phyloP scores from a whole-genome alignment of 768 basidiomycete genomes.

The Boletus patriciae region DNA sequence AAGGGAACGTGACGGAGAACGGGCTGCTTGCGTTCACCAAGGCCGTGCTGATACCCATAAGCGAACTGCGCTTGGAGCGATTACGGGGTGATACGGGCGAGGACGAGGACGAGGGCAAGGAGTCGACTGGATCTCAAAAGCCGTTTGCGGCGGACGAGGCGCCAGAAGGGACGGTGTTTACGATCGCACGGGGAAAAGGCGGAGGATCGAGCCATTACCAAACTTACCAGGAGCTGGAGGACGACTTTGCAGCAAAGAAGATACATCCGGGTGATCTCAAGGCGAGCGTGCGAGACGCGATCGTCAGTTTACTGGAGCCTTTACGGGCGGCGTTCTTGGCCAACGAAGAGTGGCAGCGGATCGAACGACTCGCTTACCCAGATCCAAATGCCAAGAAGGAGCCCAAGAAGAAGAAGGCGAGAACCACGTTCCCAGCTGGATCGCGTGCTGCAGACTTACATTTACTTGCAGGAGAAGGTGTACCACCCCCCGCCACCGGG shows the following conservation, averaged over 20 bases:
- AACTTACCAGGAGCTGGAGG: conserved; percentile 62
- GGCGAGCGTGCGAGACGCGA: conserved; percentile 66
- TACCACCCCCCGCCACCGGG: conserved; percentile 85
- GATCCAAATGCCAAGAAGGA: conserved; percentile 62
- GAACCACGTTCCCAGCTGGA: background rate
- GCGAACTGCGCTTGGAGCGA: conserved; percentile 67
- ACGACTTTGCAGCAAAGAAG: conserved; percentile 71
- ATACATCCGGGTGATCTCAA: conserved; percentile 94
- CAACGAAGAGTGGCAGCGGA: conserved; percentile 76
- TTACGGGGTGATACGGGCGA: conserved; percentile 43
- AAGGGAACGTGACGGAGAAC: conserved; percentile 86
- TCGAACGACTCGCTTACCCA: conserved; percentile 83
- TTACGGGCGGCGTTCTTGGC: conserved; percentile 75
- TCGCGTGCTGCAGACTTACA: background rate
- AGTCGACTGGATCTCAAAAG: conserved; percentile 49
- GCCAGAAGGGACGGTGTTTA: conserved; percentile 80
- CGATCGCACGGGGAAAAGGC: conserved; percentile 73
- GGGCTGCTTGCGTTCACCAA: conserved; percentile 83
- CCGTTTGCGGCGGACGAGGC: conserved; percentile 70
- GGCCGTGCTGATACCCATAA: conserved; percentile 87
- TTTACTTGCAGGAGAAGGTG: conserved; percentile 58
- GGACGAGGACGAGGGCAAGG: conserved; percentile 45
- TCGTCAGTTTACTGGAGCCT: conserved; percentile 75
- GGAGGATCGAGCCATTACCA: conserved; percentile 71
- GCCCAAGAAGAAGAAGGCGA: conserved; percentile 62